Evolutionary conservation across 495 filamentous ascomycete genomes (phyloP), one percentile per base, ranked within the genome.

Genomic region (Halenospora varia): DNA sequence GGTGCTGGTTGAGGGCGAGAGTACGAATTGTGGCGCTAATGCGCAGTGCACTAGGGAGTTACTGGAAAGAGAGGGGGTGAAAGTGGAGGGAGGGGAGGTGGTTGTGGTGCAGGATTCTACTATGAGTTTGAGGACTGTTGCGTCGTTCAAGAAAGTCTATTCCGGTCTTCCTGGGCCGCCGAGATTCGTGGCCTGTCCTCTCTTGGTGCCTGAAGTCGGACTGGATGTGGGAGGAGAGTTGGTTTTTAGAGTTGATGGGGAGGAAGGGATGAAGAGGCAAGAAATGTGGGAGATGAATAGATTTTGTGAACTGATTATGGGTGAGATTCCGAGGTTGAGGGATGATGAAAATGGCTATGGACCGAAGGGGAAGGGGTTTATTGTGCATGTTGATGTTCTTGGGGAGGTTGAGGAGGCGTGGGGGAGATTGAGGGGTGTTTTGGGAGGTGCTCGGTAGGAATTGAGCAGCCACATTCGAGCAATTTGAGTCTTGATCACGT

Each of bases 51-150:
- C 47, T 29, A 53, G 63, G 2, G 57, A 66, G 3, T 47, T 71
- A n/a, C 62, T 75, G 2, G 70, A 70, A 3, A 47, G 29, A 3
- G 48, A 51, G 1, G 69, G 62, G 0, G 48, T 70, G 2, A 39
- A 26, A 1, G 47, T 24, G 3, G 61, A 62, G 10, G n/a, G n/a
- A n/a, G 56, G 20, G 19, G 59, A 62, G 0, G 52, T 59, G 8
- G 48, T 75, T n/a, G 47, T 75, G 17, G 59, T 69, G 23, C 72
- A 75, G 56, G 72, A 75, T 58, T 69, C 72, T 0, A 75, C 71
- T 0, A 75, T 75, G 72, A 62, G 65, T 48, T 54, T 63, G 1
- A 45, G 72, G 18, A 75, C 72, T 0, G 55, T 53, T 2, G 71
- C 72, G 0, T 70, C 72, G 0, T 73, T 75, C 41, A 53, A 65